Conservation (phyloP, 345 rosid species). For the Lumnitzera racemosa region DNA sequence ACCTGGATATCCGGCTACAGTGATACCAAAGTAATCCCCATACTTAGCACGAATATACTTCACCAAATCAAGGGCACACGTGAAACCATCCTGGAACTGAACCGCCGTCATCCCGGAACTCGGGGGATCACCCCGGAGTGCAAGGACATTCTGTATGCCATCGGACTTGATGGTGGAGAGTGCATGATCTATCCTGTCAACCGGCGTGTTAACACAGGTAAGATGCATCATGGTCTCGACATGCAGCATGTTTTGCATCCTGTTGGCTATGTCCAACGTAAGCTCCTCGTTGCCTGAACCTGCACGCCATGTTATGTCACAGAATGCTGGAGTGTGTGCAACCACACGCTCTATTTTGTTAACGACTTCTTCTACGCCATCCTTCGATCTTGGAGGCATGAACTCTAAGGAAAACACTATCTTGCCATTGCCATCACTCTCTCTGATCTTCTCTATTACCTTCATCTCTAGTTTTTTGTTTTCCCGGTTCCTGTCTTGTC, state of each 20-base stretch:
- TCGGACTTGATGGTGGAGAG: constrained; percentile 70
- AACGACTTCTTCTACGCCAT: constrained; percentile 92
- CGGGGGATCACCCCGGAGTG: constrained; percentile 98
- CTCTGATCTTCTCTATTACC: constrained; percentile 74
- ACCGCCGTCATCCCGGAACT: constrained; percentile 91
- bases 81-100: constrained; percentile 87
- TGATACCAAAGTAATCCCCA: constrained; percentile 90
- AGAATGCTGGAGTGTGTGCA: constrained; percentile 74
- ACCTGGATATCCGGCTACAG: constrained; percentile 94
- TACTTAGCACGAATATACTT: constrained; percentile 56
- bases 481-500: no score
- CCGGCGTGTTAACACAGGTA: constrained; percentile 96
- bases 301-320: constrained; percentile 99
- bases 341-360: constrained; percentile 96
- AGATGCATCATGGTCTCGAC: constrained; percentile 99
- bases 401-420: constrained; percentile 94
- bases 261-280: constrained; percentile 86
- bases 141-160: constrained; percentile 95
- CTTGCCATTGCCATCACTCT: constrained; percentile 29
- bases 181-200: constrained; percentile 89
- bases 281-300: constrained; percentile 96
- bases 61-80: constrained; percentile 93
- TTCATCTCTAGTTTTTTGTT: constrained; percentile 39
- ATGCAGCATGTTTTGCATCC: constrained; percentile 92
- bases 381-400: constrained; percentile 96